A percentile compares a stretch with the other conserved stretches of the same genome.
phyloP scores from a whole-genome alignment of 2,329 filamentous ascomycete genomes.

The Alternaria metachromatica region DNA sequence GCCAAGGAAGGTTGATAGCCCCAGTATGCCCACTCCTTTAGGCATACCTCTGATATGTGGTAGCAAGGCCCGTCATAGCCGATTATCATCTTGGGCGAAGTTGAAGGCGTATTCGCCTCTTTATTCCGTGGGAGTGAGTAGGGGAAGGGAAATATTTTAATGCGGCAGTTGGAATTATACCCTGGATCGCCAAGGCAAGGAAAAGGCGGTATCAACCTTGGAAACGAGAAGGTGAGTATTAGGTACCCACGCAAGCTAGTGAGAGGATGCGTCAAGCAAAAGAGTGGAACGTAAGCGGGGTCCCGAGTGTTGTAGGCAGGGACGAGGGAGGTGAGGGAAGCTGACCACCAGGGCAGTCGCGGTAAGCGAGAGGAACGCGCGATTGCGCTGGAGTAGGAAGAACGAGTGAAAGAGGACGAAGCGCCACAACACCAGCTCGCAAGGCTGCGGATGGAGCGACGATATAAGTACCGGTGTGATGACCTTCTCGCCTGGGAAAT shows the following conservation, averaged over 20 bases:
- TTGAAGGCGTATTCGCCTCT: neutral
- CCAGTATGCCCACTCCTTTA: slow-evolving; percentile 51
- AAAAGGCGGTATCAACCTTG: neutral
- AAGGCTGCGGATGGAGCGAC: neutral
- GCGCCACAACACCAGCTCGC: neutral
- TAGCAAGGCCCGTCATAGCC: slow-evolving; percentile 19
- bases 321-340: neutral
- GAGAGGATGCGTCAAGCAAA: neutral
- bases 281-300: neutral
- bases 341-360: neutral
- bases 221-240: neutral
- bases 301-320: neutral
- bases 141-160: neutral
- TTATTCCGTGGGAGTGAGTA: neutral
- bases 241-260: neutral
- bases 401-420: neutral
- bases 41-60: slow-evolving; percentile 50
- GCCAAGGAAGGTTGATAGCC: slow-evolving; percentile 52
- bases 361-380: neutral
- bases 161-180: neutral
- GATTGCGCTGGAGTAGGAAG: neutral
- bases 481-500: neutral
- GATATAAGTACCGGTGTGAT: neutral
- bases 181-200: neutral
- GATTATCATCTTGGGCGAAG: neutral